Conservation (phyloP, 306 rosid species). For the Cicer bijugum region DNA sequence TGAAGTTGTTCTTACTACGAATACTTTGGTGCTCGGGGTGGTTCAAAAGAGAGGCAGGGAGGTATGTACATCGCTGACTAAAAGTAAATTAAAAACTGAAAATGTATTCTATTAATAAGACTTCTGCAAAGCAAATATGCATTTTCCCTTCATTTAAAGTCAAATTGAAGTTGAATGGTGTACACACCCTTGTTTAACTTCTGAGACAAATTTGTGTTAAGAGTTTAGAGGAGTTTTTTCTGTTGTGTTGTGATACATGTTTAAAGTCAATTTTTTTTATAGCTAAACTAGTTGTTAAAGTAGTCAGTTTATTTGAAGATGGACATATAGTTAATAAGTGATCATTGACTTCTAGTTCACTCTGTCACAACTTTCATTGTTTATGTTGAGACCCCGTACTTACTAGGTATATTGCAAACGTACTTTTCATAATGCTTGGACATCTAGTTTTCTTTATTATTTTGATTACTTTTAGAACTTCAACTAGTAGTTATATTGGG, state of each 20-base stretch:
- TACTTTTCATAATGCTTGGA: neutral
- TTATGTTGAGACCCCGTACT: neutral
- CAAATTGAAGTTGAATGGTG: neutral
- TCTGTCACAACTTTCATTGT: neutral
- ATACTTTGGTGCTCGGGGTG: slow-evolving; percentile 88
- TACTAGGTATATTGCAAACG: neutral
- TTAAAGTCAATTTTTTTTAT: slow-evolving; percentile 17
- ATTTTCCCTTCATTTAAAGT: neutral
- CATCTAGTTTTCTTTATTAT: no score
- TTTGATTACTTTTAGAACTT: no score
- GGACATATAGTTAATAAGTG: neutral
- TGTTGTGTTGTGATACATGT: neutral
- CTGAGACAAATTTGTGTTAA: neutral
- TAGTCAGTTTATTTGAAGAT: slow-evolving; percentile 12
- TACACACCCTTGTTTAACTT: neutral
- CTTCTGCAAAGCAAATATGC: slow-evolving; percentile 8
- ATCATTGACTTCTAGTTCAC: slow-evolving; percentile 1
- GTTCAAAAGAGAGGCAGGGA: slow-evolving; percentile 91
- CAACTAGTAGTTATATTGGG: no score
- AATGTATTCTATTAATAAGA: slow-evolving; percentile 5
- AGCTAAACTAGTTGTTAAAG: neutral
- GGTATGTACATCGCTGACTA: slow-evolving; percentile 55
- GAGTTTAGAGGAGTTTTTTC: slow-evolving; percentile 6
- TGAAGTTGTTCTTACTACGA: slow-evolving; percentile 6
- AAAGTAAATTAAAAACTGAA: slow-evolving; percentile 9